Conservation (phyloP, 495 filamentous ascomycete species). For the Xylaria cubensis region DNA sequence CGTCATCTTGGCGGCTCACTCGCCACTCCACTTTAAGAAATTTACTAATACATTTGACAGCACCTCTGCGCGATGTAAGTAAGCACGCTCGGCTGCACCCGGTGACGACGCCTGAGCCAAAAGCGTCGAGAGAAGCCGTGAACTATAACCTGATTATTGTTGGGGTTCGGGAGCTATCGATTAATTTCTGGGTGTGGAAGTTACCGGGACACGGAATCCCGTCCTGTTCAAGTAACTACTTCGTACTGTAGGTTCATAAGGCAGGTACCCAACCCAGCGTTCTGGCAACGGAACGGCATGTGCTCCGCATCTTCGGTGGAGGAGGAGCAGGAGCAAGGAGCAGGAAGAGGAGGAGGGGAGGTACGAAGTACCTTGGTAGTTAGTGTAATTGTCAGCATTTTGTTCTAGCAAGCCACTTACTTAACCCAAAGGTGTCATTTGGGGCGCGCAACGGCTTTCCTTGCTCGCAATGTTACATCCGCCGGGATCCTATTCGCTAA, state of each 20-base stretch:
- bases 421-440: conserved; percentile 1
- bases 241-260: not conserved
- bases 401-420: not conserved
- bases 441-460: conserved; percentile 21
- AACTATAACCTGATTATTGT: not conserved
- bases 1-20: conserved; percentile 19
- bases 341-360: no score
- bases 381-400: conserved; percentile 24
- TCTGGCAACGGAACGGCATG: conserved; percentile 17
- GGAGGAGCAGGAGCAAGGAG: no score
- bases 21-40: not conserved
- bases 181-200: not conserved
- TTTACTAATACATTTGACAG: conserved; percentile 26
- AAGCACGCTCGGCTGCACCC: not conserved
- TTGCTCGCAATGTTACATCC: conserved; percentile 18
- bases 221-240: not conserved
- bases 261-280: not conserved
- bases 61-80: not conserved
- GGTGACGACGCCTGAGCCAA: conserved; percentile 4
- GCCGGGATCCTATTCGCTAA: conserved; percentile 22
- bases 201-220: conserved; percentile 6
- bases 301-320: conserved; percentile 1
- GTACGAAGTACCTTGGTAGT: not conserved
- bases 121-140: not conserved
- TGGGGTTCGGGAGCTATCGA: not conserved